Base-by-base conservation (phyloP, 2,329 filamentous ascomycete genomes). In the Pestalotiopsis fici region DNA sequence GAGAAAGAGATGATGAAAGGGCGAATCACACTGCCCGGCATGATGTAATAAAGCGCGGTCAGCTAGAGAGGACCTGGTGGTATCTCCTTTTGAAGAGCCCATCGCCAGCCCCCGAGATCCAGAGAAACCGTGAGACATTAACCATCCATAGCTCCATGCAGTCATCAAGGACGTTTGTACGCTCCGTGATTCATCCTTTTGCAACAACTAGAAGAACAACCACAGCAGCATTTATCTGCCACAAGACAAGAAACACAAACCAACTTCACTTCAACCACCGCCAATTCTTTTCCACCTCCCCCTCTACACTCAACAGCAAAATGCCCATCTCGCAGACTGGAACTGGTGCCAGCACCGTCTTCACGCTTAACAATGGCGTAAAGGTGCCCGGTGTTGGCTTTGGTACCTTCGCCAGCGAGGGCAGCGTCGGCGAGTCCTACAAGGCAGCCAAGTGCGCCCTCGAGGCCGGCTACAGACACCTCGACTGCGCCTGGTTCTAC, bases 401-500 rank as follows among this genome's bases (percentile, higher is more conserved):
- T 73, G 89, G 89, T 72, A 91, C 89, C 72, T 91, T 90, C 74
- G 86, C 88, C 77, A 91, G 86, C 77, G 90, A 93, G 80, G 90
- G 89, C 66, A 76, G 82, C 69, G 81, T 83, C 71, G 87, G 87
- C 50, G 86, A 89, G 80, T 86, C 86, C 57, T 89, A 89, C 81
- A 83, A 81, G 66, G 91, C 91, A 21, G 91, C 93, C 69, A 87
- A 88, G 74, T 82, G 81, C 69, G 90, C 90, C 18, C 83, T 92
- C 15, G 83, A 86, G 72, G 81, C 82, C 66, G 90, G 90, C 57
- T 92, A 92, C 80, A 83, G 89, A 59, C 88, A 91, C 76, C 87
- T 91, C 69, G 88, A 90, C 79, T 91, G 89, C 75, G 90, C 90
- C 63, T 86, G 90, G 75, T 90, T 89, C 70, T 93, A 93, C 78